phyloP scores from a whole-genome alignment of 2,329 filamentous ascomycete genomes.

The Sclerotinia minor region DNA sequence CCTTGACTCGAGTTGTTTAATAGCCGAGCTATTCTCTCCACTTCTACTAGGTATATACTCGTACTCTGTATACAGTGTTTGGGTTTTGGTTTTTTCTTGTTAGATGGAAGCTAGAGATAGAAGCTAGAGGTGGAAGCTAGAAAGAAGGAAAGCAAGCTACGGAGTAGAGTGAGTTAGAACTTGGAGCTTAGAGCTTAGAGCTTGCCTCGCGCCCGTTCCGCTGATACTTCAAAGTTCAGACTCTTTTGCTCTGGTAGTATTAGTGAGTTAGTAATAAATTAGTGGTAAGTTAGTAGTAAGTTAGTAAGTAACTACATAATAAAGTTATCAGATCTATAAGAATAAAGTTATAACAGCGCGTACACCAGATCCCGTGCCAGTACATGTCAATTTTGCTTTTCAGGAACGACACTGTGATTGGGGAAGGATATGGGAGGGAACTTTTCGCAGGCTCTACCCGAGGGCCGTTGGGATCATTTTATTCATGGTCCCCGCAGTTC shows the following conservation, averaged over 20 bases:
- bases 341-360: no score
- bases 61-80: no score
- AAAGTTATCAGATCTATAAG: no score
- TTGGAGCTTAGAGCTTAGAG: background rate
- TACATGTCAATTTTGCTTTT: background rate
- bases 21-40: background rate
- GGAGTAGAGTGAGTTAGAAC: background rate
- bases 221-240: background rate
- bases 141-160: no score
- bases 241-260: background rate
- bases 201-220: slow-evolving; percentile 4
- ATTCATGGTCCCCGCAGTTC: slow-evolving; percentile 4
- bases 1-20: background rate
- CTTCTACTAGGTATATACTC: no score
- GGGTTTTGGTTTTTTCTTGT: background rate
- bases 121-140: background rate
- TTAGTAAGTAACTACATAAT: no score
- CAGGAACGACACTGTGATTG: slow-evolving; percentile 3
- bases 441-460: background rate
- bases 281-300: no score
- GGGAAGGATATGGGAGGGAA: background rate
- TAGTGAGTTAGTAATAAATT: no score
- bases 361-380: background rate
- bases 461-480: slow-evolving; percentile 9
- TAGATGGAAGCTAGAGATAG: background rate